Base-by-base conservation (phyloP, 768 basidiomycete species). In the Gymnopilus junonius region DNA sequence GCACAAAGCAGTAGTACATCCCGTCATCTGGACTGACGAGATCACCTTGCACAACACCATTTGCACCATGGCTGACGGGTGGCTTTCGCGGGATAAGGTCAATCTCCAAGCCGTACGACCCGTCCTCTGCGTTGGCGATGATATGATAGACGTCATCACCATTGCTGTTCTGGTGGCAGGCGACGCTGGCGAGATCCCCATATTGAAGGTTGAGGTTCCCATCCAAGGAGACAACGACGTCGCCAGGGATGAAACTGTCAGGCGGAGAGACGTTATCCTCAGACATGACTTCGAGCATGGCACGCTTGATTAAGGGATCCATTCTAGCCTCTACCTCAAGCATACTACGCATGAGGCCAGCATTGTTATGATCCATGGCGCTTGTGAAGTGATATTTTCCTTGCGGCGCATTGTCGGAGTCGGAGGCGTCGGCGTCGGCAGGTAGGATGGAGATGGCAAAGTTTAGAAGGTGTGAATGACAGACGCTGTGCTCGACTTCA, bases 1-100 rank as follows among this genome's bases (percentile, higher is more conserved):
- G 54, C 12, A 55, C 54, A 29, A 55, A 55, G 54, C 54, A 55
- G n/a, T 55, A 55, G 29, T 55, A 55, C 54, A 55, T 55, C 11
- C 54, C 54, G n/a, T 55, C 54, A 2, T 55, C 54, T 2, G 54
- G 54, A 6, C 23, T 39, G 37, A 55, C 23, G 20, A 55, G 54
- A 14, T 55, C 54, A 8, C 54, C 54, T 37, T 55, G 54, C 7
- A 55, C 54, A 37, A 55, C 54, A 37, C 54, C 54, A 40, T 55
- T 55, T 10, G 54, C 37, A 3, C 54, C 54, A 20, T 55, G 54
- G 23, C 29, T 37, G 14, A 55, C 40, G 1, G 54, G 54, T 25
- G 54, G 54, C 37, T 55, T 55, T 6, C 54, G 54, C 25, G 54
- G 54, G 20, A 37, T 40, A 17, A 55, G 54, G 37, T 55, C 54